Conservation (phyloP, 306 rosid species). For the Luffa acutangula region DNA sequence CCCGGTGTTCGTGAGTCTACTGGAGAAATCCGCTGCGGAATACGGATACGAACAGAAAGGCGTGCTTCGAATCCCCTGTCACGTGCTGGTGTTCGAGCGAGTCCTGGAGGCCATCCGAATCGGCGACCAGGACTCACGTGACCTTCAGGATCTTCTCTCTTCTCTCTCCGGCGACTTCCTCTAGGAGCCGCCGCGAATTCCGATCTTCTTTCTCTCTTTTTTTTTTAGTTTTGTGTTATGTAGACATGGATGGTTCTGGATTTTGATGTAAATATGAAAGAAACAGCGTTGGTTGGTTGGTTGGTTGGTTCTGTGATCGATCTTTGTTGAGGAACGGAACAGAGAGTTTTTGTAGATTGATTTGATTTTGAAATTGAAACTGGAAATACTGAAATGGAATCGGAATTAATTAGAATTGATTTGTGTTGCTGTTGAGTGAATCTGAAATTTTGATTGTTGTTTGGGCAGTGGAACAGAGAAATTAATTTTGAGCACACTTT, state of each 20-base stretch:
- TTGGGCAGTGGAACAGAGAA: background rate
- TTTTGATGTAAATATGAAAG: slow-evolving; percentile 1
- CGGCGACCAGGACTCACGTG: slow-evolving; percentile 40
- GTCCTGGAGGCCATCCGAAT: slow-evolving; percentile 61
- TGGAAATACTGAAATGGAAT: background rate
- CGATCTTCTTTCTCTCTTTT: background rate
- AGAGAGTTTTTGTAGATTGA: background rate
- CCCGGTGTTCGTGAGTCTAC: slow-evolving; percentile 67
- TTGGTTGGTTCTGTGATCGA: background rate
- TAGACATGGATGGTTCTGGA: background rate
- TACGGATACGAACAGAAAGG: slow-evolving; percentile 91
- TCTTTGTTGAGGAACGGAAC: background rate
- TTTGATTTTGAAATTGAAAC: background rate
- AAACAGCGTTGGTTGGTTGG: too few species aligned
- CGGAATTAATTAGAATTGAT: background rate
- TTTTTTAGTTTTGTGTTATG: background rate
- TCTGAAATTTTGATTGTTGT: background rate
- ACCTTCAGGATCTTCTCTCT: slow-evolving; percentile 37
- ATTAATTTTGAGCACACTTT: background rate
- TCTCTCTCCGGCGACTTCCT: slow-evolving; percentile 30
- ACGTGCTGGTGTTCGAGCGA: slow-evolving; percentile 68
- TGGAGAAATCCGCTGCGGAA: slow-evolving; percentile 76
- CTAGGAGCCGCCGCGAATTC: background rate
- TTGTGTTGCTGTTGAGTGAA: background rate
- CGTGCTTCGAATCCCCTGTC: slow-evolving; percentile 82